Percentiles rank a stretch among this genome's conserved stretches.
These are phyloP conservation scores for Pinus taeda DNA, from an alignment of 75 land plant genomes.

Conservation along the genomic window DNA sequence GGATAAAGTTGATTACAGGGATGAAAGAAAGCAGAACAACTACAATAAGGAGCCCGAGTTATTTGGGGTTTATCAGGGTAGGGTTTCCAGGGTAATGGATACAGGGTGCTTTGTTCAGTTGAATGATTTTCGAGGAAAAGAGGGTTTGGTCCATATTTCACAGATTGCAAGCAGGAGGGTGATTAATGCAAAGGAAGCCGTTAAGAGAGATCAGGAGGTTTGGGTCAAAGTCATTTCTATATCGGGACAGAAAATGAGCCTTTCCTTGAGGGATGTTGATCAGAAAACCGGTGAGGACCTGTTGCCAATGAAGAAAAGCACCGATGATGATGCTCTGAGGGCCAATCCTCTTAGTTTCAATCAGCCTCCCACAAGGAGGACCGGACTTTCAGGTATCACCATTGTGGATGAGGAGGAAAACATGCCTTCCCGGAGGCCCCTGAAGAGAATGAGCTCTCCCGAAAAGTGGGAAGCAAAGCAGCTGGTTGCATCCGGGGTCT, in stretches of 20 bases:
- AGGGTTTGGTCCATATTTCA: conserved; percentile 85
- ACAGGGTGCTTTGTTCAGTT: conserved; percentile 88
- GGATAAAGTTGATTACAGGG: conserved; percentile 14
- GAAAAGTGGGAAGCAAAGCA: conserved; percentile 97
- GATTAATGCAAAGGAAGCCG: conserved; percentile 76
- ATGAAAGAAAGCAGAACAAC: conserved; percentile 4
- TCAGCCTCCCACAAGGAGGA: conserved; percentile 30
- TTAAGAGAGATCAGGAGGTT: conserved; percentile 90
- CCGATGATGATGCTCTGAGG: conserved; percentile 38
- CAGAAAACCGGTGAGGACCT: conserved; percentile 81
- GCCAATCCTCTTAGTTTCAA: conserved; percentile 50
- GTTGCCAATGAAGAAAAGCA: conserved; percentile 60
- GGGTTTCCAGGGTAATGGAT: conserved; percentile 86
- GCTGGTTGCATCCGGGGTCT: conserved; percentile 75
- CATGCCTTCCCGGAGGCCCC: conserved; percentile 48
- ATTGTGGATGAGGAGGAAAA: conserved; percentile 60
- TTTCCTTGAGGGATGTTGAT: conserved; percentile 95
- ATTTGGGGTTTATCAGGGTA: conserved; percentile 73
- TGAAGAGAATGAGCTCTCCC: conserved; percentile 77
- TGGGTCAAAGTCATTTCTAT: conserved; percentile 86
- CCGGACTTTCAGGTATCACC: conserved; percentile 57
- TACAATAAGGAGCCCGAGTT: conserved; percentile 58
- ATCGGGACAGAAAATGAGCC: conserved; percentile 75
- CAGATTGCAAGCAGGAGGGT: conserved; percentile 79
- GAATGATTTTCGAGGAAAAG: conserved; percentile 72